A percentile compares a stretch with the other conserved stretches of the same genome.
Evolutionary conservation across 306 rosid species (phyloP).

Genomic region (Rosa multiflora): DNA sequence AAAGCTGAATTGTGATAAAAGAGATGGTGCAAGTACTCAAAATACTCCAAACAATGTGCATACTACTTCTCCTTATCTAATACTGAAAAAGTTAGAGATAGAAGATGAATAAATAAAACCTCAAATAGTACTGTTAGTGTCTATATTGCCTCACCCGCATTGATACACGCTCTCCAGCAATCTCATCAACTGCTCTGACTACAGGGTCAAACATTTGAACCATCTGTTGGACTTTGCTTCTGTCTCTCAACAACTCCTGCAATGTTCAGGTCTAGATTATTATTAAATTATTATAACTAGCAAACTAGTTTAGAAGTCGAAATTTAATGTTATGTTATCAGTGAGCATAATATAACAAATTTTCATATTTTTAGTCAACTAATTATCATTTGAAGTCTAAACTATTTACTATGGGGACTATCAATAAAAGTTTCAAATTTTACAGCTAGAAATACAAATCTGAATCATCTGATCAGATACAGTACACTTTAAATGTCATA

Average conservation of each 20-base stretch:
- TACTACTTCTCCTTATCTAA: neutral
- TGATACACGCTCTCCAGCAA: conserved; percentile 92
- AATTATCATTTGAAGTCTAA: neutral
- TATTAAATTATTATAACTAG: neutral
- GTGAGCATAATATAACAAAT: neutral
- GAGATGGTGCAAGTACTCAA: no score
- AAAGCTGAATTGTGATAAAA: neutral
- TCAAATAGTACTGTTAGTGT: neutral
- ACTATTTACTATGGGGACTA: neutral
- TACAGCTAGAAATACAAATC: neutral
- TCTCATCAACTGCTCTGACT: conserved; percentile 68
- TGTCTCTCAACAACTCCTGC: conserved; percentile 85
- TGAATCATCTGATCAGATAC: neutral
- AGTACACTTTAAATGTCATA: neutral
- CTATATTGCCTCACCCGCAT: conserved; percentile 66
- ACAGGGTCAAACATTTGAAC: conserved; percentile 82
- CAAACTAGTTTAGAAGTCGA: neutral
- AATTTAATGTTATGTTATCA: neutral
- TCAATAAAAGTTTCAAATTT: neutral
- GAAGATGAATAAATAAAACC: neutral
- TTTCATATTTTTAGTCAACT: neutral
- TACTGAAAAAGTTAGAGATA: neutral
- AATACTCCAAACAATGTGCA: neutral
- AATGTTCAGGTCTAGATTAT: conserved; percentile 12
- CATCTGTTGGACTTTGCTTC: conserved; percentile 62